Evolutionary conservation across 2,329 filamentous ascomycete species (phyloP), one percentile per base, ranked within the genome.

Genomic region (Boeremia exigua): DNA sequence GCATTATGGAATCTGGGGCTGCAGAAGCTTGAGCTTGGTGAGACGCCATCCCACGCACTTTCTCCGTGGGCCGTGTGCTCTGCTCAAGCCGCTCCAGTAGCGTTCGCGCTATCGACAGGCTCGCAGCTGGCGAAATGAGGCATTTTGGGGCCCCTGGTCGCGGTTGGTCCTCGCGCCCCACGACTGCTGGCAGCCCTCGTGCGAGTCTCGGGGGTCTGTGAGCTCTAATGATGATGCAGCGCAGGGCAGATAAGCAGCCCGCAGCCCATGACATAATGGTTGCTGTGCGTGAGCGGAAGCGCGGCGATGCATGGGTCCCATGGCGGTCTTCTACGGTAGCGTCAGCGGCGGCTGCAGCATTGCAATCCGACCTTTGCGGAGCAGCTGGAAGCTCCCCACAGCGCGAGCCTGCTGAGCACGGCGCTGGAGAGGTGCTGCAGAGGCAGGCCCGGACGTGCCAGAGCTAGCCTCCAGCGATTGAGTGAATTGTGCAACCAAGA

Each of bases 311-410:
- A 56, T 56, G 53, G 53, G 19, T 47, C 53, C 48, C 42, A 47
- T 51, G 47, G 42, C 37, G 53, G 51, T 23, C 42, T 43, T 32
- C 28, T 10, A 51, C 54, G 34, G 54, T 57, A 57, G 54, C 54
- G 54, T 57, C 54, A 57, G 54, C 54, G 54, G 54, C 54, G 48
- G 54, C 54, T 56, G 53, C 53, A 52, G 54, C 48, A 56, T 57
- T 44, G 38, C 48, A 56, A 38, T 46, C 36, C 39, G 36, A 50
- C 27, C 42, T 51, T 19, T 56, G 53, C 37, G 53, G 53, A 56
- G 53, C 53, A 46, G 46, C 46, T 55, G 53, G 40, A 27, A 49
- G 53, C 53, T 47, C 53, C 53, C 53, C 53, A 56, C 53, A 56
- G 42, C 25, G 42, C 43, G 42, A 37, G 15, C 29, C 42, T n/a